A percentile compares a stretch with the other conserved stretches of the same genome.
These are phyloP conservation scores for Pyrenophora seminiperda DNA, from an alignment of 2,329 filamentous ascomycete species.

Conservation along the genomic window DNA sequence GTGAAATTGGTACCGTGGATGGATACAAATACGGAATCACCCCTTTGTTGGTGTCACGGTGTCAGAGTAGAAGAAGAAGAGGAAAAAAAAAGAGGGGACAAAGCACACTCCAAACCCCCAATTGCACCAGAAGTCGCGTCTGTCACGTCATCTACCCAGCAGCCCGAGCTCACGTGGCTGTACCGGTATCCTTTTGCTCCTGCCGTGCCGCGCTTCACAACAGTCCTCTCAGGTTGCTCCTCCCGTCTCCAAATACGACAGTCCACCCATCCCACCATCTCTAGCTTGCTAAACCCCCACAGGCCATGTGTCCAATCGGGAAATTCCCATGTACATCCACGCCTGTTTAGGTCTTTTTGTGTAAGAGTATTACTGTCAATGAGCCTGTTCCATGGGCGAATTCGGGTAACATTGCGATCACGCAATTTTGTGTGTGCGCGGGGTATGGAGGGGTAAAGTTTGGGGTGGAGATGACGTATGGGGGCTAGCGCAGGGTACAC, in stretches of 20 bases:
- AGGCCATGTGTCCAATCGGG: neutral
- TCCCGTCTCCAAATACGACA: neutral
- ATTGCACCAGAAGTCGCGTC: neutral
- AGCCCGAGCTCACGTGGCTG: slow-evolving; percentile 1
- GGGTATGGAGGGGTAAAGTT: slow-evolving; percentile 1
- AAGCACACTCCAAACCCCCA: neutral
- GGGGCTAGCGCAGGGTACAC: no score
- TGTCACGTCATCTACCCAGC: slow-evolving; percentile 10
- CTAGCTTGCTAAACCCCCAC: neutral
- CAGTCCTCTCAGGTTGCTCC: neutral
- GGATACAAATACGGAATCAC: neutral
- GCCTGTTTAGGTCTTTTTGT: neutral
- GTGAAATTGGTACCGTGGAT: neutral
- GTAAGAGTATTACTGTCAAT: neutral
- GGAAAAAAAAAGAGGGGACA: slow-evolving; percentile 1
- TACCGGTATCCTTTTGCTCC: neutral
- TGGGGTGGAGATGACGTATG: no score
- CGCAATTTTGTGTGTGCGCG: slow-evolving; percentile 2
- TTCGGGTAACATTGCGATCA: neutral
- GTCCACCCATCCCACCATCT: no score
- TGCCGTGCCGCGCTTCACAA: neutral
- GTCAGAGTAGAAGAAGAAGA: neutral
- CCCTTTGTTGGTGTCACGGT: neutral
- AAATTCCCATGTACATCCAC: neutral
- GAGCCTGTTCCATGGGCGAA: no score